Evolutionary conservation across 164 flowering plant species (phyloP).

Genomic region (Dillenia suffruticosa): DNA sequence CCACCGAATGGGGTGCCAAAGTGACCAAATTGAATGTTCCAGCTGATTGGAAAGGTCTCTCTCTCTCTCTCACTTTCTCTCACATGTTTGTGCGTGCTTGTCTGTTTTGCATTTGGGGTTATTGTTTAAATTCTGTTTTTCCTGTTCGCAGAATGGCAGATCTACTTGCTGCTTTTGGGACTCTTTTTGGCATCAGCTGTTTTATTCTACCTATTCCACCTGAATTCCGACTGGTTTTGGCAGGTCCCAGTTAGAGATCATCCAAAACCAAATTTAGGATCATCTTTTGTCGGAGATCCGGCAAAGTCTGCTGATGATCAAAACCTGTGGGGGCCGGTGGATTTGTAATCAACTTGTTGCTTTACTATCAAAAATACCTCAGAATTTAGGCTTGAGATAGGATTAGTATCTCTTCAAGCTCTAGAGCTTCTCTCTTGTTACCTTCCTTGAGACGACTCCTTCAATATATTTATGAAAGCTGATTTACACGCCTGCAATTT

Average conservation of each 20-base stretch:
- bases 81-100: not conserved
- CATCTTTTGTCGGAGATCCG: slow-evolving; percentile 37
- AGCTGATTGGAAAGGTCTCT: slow-evolving; percentile 91
- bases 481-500: too few relatives aligned
- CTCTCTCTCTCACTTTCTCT: slow-evolving; percentile 15
- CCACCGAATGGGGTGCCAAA: slow-evolving; percentile 76
- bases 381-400: not conserved
- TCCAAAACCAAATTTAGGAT: slow-evolving; percentile 33
- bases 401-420: not conserved
- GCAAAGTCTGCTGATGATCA: slow-evolving; percentile 53
- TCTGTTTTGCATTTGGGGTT: not conserved
- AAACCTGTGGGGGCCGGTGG: slow-evolving; percentile 50
- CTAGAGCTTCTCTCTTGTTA: not conserved
- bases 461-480: too few relatives aligned
- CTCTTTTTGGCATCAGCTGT: slow-evolving; percentile 75
- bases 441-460: not conserved
- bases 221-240: slow-evolving; percentile 94
- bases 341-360: not conserved
- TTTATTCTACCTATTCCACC: slow-evolving; percentile 61
- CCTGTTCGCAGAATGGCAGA: slow-evolving; percentile 81
- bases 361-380: not conserved
- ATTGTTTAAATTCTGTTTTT: not conserved
- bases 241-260: slow-evolving; percentile 60
- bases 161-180: slow-evolving; percentile 67
- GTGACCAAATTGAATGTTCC: slow-evolving; percentile 78